phyloP scores from a whole-genome alignment of 768 basidiomycete genomes.

The Boletus bicolor region DNA sequence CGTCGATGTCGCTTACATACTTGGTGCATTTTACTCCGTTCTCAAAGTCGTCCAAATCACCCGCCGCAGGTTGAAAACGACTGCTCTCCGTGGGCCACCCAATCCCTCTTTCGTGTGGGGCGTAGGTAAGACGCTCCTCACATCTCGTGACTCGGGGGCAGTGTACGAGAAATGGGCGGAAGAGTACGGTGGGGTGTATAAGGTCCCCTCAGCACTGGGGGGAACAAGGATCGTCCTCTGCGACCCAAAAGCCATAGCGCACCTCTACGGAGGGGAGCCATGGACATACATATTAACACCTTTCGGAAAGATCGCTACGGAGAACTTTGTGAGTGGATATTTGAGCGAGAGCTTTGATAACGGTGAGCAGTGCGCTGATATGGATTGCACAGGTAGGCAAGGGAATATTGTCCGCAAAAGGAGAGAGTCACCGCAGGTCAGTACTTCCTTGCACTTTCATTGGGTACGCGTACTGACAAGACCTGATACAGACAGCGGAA shows the following conservation, averaged over 20 bases:
- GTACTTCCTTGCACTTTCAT: not conserved
- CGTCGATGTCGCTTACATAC: not conserved
- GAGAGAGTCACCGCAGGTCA: constrained; percentile 43
- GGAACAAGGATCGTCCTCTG: constrained; percentile 35
- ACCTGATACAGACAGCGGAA: constrained; percentile 33
- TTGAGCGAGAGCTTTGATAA: not conserved
- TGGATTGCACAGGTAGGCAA: constrained; percentile 28
- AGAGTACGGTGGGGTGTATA: constrained; percentile 46
- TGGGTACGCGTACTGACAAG: constrained; percentile 15
- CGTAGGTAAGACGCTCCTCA: not conserved
- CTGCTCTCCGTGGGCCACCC: constrained; percentile 21
- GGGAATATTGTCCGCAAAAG: constrained; percentile 39
- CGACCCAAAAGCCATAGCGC: constrained; percentile 50
- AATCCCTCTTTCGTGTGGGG: constrained; percentile 20
- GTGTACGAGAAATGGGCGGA: constrained; percentile 47
- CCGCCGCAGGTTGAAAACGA: constrained; percentile 13
- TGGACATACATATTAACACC: constrained; percentile 32
- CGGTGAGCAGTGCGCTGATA: not conserved
- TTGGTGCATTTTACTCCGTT: constrained; percentile 7
- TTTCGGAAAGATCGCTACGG: constrained; percentile 18
- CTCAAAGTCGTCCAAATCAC: constrained; percentile 3
- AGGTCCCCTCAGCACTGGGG: constrained; percentile 38
- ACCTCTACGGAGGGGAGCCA: constrained; percentile 50
- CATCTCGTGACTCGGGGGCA: constrained; percentile 25
- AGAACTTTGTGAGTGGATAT: constrained; percentile 22